phyloP scores from a whole-genome alignment of 2,329 filamentous ascomycete species.

The Diaporthe capsici region DNA sequence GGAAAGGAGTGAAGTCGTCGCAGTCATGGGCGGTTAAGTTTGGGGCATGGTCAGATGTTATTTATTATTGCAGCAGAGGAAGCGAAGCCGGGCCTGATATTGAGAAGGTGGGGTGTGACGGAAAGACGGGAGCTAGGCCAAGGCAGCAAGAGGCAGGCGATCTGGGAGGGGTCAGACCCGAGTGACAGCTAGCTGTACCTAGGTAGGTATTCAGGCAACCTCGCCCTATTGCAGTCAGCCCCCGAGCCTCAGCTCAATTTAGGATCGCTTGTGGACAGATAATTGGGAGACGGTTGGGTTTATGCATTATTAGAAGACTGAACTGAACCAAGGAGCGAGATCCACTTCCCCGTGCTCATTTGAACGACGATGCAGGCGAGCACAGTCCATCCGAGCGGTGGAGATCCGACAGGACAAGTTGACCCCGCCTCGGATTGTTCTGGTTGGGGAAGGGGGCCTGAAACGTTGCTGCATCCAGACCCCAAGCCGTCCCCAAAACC shows the following conservation, averaged over 20 bases:
- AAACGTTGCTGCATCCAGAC: not conserved
- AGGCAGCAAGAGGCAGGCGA: constrained; percentile 17
- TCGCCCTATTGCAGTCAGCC: not conserved
- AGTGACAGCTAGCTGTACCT: not conserved
- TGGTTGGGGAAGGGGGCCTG: not conserved
- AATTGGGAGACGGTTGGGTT: not conserved
- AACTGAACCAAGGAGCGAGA: not conserved
- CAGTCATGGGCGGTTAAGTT: constrained; percentile 8
- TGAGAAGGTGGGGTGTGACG: constrained; percentile 18
- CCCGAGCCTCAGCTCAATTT: no score
- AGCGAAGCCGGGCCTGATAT: not conserved
- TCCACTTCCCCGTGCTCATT: constrained; percentile 11
- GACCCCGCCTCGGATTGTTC: constrained; percentile 11
- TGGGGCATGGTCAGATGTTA: constrained; percentile 18
- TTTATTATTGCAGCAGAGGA: not conserved
- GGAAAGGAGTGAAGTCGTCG: not conserved
- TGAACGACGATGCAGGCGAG: not conserved
- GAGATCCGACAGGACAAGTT: not conserved
- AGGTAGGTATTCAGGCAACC: not conserved
- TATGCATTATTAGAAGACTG: not conserved
- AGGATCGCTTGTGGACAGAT: not conserved
- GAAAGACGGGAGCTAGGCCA: constrained; percentile 26
- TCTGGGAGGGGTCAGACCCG: constrained; percentile 16
- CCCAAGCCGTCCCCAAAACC: not conserved
- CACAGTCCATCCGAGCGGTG: not conserved